Conservation (phyloP, 1,284 basidiomycete species). For the Phenoliferia sp. region DNA sequence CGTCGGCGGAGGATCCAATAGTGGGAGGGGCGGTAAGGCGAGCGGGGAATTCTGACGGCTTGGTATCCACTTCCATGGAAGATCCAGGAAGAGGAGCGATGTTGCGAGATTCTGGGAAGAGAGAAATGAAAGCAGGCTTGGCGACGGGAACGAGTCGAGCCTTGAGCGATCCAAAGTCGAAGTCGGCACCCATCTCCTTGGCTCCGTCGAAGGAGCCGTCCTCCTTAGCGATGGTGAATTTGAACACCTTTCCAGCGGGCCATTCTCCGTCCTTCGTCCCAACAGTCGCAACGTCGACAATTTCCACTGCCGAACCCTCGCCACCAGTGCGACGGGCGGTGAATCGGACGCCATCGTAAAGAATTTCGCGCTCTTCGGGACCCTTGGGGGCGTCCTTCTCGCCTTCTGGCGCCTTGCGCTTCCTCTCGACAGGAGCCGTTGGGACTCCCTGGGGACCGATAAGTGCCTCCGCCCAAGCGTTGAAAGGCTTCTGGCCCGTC, state of each 20-base stretch:
- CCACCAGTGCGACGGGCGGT: slow-evolving; percentile 37
- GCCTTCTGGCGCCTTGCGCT: slow-evolving; percentile 40
- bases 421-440: slow-evolving; percentile 28
- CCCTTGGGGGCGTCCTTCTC: slow-evolving; percentile 26
- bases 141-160: slow-evolving; percentile 16
- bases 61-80: slow-evolving; percentile 11
- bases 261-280: slow-evolving; percentile 60
- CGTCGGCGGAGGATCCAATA: slow-evolving; percentile 10
- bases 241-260: slow-evolving; percentile 67
- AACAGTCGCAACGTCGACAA: slow-evolving; percentile 61
- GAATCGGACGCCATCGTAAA: slow-evolving; percentile 39
- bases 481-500: slow-evolving; percentile 96
- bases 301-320: slow-evolving; percentile 50
- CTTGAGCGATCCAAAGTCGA: slow-evolving; percentile 33
- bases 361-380: slow-evolving; percentile 35
- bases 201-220: slow-evolving; percentile 34
- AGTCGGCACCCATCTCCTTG: slow-evolving; percentile 35
- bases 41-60: slow-evolving; percentile 22
- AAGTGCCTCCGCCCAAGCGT: slow-evolving; percentile 59
- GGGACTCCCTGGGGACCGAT: slow-evolving; percentile 38
- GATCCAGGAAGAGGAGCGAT: slow-evolving; percentile 13
- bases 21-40: slow-evolving; percentile 28
- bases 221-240: slow-evolving; percentile 47
- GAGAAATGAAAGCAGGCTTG: slow-evolving; percentile 25
- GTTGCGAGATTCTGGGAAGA: slow-evolving; percentile 9